Evolutionary conservation across 2,329 filamentous ascomycete species (phyloP), one percentile per base, ranked within the genome.

Genomic region (Rugonectria rugulosa): DNA sequence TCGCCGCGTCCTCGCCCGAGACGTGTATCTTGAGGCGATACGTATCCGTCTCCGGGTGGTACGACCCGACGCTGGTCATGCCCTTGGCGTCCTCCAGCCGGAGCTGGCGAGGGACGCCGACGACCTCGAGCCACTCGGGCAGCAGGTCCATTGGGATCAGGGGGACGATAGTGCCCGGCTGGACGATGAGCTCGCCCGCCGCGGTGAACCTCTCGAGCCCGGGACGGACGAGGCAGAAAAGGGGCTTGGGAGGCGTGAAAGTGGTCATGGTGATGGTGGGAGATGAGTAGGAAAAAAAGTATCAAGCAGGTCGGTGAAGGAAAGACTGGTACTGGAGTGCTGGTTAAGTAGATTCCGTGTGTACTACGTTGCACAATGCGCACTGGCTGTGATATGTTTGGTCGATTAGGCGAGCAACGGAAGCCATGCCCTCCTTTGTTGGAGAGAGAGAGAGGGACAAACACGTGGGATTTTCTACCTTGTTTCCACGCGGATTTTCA

Each of bases 401-500:
- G n/a, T n/a, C n/a, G n/a, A n/a, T n/a, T n/a, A n/a, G n/a, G n/a
- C n/a, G n/a, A n/a, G n/a, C n/a, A n/a, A n/a, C n/a, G n/a, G n/a
- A n/a, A n/a, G n/a, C n/a, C n/a, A n/a, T n/a, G n/a, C n/a, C 36
- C 17, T n/a, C 19, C 8, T 6, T 40, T 12, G 12, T 20, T n/a
- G 6, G 53, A 53, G 60, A 62, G 51, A 23, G 26, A 36, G 15
- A 14, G 31, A 44, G 61, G 63, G 56, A 56, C 26, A 31, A 38
- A 5, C 6, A 29, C 38, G 41, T 21, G 17, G 46, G 40, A 56
- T 56, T 40, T 34, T 53, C 57, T 65, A 68, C 56, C 64, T 48
- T 44, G 77, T 54, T 68, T 93, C 90, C 26, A 97, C 83, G 32
- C 92, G 81, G 29, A 97, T 82, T 60, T 75, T 85, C 9, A 85